Conservation (phyloP, 1,139 yeast genomes). For the Zygosaccharomyces sapae region DNA sequence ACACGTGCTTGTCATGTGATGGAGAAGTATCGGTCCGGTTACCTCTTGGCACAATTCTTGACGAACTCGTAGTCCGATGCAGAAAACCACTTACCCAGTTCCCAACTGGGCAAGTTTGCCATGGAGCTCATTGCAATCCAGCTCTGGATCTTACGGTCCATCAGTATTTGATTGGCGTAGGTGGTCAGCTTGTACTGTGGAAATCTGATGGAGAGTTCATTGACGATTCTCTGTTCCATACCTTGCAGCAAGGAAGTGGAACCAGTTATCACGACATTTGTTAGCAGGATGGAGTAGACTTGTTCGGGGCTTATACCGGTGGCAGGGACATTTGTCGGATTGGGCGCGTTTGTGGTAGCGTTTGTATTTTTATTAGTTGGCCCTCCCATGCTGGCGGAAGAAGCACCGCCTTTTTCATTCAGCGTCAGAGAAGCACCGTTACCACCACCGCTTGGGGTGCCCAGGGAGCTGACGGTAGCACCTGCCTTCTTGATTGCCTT, state of each 20-base stretch:
- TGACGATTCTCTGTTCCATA: conserved; percentile 55
- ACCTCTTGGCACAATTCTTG: neutral
- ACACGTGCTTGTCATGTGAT: neutral
- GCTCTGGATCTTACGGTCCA: conserved; percentile 32
- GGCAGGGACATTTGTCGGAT: conserved; percentile 5
- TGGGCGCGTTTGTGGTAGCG: conserved; percentile 1
- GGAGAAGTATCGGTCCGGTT: neutral
- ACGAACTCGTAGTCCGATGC: conserved; percentile 22
- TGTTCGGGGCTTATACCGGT: conserved; percentile 22
- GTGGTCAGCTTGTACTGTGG: conserved; percentile 35
- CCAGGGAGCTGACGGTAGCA: conserved; percentile 24
- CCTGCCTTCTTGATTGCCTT: conserved; percentile 32
- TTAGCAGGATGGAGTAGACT: conserved; percentile 37
- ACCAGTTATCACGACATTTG: conserved; percentile 67
- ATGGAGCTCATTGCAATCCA: conserved; percentile 32
- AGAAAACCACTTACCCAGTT: conserved; percentile 30
- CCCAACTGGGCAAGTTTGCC: conserved; percentile 32
- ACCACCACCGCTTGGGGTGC: conserved; percentile 15
- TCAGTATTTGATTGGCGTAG: conserved; percentile 30
- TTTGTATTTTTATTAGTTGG: neutral
- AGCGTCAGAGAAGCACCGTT: conserved; percentile 19
- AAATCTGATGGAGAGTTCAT: conserved; percentile 42
- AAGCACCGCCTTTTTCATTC: conserved; percentile 3
- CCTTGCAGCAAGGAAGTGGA: conserved; percentile 59
- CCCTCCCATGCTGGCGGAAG: conserved; percentile 1